Evolutionary conservation across 179 eudicot genomes (phyloP), one percentile per base, ranked within the genome.

Genomic region (Vitellaria paradoxa): DNA sequence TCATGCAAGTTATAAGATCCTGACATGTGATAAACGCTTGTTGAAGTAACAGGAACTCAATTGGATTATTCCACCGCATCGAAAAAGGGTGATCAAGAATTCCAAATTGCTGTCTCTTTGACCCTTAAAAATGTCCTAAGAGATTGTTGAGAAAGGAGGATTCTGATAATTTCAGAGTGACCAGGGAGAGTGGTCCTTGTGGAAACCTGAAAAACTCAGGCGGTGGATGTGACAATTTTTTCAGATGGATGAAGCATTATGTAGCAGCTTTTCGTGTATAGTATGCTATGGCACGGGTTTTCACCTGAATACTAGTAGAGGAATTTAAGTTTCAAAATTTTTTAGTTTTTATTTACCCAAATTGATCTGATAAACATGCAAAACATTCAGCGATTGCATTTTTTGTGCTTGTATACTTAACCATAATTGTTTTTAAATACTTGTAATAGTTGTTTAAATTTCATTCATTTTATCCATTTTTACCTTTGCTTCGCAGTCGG

Each of bases 1-100:
- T 62, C 92, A 92, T 82, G 94, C 98, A 76, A 92, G 97, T 85
- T 91, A 88, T 72, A 87, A 86, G 85, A 70, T 94, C 70, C 84
- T 96, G 78, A 74, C 85, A 37, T 84, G 92, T 76, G 96, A 92
- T 49, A 96, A 96, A 77, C 85, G 80, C 45, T 87, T 90, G 55
- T 15, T 74, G 50, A 82, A 21, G 57, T 7, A 5, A 50, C 6
- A 30, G n/a, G 61, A 42, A 37, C 56, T 20, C 42, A 12, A 62
- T 52, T 24, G 47, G 15, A 49, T 49, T 50, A 26, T 75, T 60
- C 15, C 64, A 55, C 37, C 75, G 13, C 63, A 13, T 45, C 17
- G 26, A 3, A 64, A 30, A 67, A 18, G 1, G 24, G 77, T 20
- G 71, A 40, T 73, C 26, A 52, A 9, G 62, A 61, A 2, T 52